Evolutionary conservation across 2,329 filamentous ascomycete genomes (phyloP).

Genomic region (Diplodia corticola): DNA sequence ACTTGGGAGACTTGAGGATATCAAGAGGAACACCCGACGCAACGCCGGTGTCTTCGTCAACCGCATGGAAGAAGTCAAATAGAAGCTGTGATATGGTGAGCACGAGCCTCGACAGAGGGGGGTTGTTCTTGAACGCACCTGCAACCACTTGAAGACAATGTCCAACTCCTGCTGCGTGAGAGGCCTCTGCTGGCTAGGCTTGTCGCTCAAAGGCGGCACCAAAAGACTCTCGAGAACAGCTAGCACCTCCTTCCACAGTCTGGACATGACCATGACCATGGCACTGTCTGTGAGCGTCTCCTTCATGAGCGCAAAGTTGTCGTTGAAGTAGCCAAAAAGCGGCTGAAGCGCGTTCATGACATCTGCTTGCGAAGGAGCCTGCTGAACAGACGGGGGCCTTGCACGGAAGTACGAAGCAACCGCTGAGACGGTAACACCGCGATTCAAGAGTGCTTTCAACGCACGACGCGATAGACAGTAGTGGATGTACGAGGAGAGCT

Average conservation of each 20-base stretch:
- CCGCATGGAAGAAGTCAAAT: slow-evolving; percentile 92
- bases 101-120: not conserved
- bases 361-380: slow-evolving; percentile 67
- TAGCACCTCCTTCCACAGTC: slow-evolving; percentile 95
- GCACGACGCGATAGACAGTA: slow-evolving; percentile 82
- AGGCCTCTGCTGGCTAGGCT: slow-evolving; percentile 81
- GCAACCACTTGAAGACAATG: slow-evolving; percentile 91
- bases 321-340: slow-evolving; percentile 92
- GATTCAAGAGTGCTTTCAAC: slow-evolving; percentile 70
- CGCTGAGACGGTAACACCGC: slow-evolving; percentile 69
- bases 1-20: slow-evolving; percentile 94
- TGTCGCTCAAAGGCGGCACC: slow-evolving; percentile 92
- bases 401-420: slow-evolving; percentile 68
- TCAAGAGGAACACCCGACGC: slow-evolving; percentile 86
- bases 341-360: slow-evolving; percentile 79
- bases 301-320: slow-evolving; percentile 99
- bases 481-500: slow-evolving; percentile 92
- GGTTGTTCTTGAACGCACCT: slow-evolving; percentile 42
- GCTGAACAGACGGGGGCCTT: slow-evolving; percentile 49
- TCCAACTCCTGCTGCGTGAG: slow-evolving; percentile 87
- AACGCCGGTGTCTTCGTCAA: slow-evolving; percentile 79
- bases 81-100: slow-evolving; percentile 55
- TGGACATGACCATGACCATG: slow-evolving; percentile 98
- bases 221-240: slow-evolving; percentile 86
- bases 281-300: slow-evolving; percentile 89